Conservation (phyloP, 2,329 filamentous ascomycete genomes). For the Xylariaceae sp. region DNA sequence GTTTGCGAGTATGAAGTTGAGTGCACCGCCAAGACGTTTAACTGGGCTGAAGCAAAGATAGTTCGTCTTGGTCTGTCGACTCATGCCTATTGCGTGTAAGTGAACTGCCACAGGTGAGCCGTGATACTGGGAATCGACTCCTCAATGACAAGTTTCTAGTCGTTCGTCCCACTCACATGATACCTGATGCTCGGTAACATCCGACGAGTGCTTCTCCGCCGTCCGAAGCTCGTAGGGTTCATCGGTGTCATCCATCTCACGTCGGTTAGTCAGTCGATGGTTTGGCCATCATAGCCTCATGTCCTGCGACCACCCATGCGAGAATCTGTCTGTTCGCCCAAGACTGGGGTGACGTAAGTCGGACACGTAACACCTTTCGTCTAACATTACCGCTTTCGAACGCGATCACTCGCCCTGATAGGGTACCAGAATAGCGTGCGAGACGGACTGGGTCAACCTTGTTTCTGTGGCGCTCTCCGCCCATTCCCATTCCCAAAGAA, state of each 20-base stretch:
- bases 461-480: neutral
- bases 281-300: conserved; percentile 1
- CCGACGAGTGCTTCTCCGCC: neutral
- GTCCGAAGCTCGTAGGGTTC: neutral
- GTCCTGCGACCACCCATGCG: conserved; percentile 1
- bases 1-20: neutral
- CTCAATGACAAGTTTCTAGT: no score
- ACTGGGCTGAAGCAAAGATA: neutral
- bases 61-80: neutral
- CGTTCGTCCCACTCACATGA: conserved; percentile 8
- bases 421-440: neutral
- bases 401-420: conserved; percentile 11
- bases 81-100: neutral
- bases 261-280: neutral
- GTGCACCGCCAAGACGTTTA: neutral
- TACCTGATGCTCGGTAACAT: neutral
- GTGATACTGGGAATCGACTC: neutral
- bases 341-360: neutral
- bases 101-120: neutral
- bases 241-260: neutral
- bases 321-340: neutral
- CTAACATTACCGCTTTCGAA: conserved; percentile 17
- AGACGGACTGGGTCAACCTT: neutral
- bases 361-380: conserved; percentile 9
- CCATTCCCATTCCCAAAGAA: neutral